Base-by-base conservation (phyloP, 129 eudicot species). In the Rutidosis leptorrhynchoides region DNA sequence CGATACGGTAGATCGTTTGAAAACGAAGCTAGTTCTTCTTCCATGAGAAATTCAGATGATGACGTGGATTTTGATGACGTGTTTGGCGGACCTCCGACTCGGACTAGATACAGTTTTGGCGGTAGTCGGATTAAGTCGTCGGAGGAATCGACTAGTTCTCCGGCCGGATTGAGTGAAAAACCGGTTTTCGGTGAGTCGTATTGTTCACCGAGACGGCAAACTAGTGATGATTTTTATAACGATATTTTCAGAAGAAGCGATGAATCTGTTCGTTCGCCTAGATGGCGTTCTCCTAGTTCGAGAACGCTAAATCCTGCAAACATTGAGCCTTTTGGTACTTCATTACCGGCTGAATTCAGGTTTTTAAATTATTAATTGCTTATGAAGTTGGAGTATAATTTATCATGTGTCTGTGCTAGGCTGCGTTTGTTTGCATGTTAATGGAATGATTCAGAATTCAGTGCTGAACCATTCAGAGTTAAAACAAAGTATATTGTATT, bases 21-120 rank as follows among this genome's bases (percentile, higher is more conserved):
- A 29, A 76, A 35, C 64, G 62, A 59, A 67, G 82, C 70, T 17
- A 67, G 85, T 20, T 64, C 74, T 69, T 83, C 76, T 16, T 61
- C 65, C 24, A 32, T 60, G 65, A 63, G 64, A 26, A 60, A 48
- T 56, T 56, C 69, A 65, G 77, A 77, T 19, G 43, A 54, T 7
- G 96, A 94, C n/a, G 77, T 89, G 33, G 95, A 94, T 74, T 94
- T 94, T 60, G 77, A 83, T 51, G 99, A 94, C 35, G 99, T 94
- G 20, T 94, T 94, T 53, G 99, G 99, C 2, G 99, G 99, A 35
- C 99, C 99, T 42, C 99, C 97, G 7, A 76, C 90, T 81, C 80
- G 97, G 37, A 78, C 57, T 81, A 89, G 67, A 22, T 56, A 80
- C 76, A 76, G 87, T 72, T 80, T 74, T 61, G 64, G 75, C 20